Evolutionary conservation across 176 grass and related monocot genomes (phyloP), one percentile per base, ranked within the genome.

Genomic region (Puccinellia tenuiflora): DNA sequence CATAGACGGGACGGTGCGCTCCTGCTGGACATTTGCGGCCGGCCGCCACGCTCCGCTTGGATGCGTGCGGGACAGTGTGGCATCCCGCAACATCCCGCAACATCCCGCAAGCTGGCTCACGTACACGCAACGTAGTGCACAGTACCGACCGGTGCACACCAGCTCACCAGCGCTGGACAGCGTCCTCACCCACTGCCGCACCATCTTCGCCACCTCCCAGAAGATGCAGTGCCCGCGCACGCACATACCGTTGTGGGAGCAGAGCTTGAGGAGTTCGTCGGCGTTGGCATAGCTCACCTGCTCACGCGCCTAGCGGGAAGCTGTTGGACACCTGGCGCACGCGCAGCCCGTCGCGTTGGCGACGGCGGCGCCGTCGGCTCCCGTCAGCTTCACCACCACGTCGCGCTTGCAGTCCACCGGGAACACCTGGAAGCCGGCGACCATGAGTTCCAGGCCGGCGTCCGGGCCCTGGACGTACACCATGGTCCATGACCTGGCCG

Each of bases 221-320:
- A 98, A 98, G 62, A 98, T 98, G 87, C 92, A 95, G 86, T 98
- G 96, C 0, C 92, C 96, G 7, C 92, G 80, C 15, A 86, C 85
- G 29, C 57, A 43, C 78, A 98, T 90, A 55, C 76, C 79, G 73
- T 98, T 83, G 82, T 95, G 88, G 42, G 85, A 60, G 87, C 96
- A 98, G 46, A 98, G 76, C 66, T 84, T 85, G 46, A 98, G 80
- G 20, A 98, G 96, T 65, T 93, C 90, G 45, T 98, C 96, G 21
- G 96, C 96, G 53, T 98, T 92, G 24, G 31, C 67, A 55, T 98
- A 98, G 87, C 65, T 95, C 2, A 95, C 3, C 60, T 54, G 62
- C 38, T 92, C 96, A 98, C 43, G 92, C 78, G 16, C 92, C 96
- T 21, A 98, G 76, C 1, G 96, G 96, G 75, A 98, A 95, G 83